Percentiles rank a stretch among this genome's conserved stretches.
These are phyloP conservation scores for Zygosaccharomyces rouxii DNA, from an alignment of 805 yeast genomes.

Conservation along the genomic window DNA sequence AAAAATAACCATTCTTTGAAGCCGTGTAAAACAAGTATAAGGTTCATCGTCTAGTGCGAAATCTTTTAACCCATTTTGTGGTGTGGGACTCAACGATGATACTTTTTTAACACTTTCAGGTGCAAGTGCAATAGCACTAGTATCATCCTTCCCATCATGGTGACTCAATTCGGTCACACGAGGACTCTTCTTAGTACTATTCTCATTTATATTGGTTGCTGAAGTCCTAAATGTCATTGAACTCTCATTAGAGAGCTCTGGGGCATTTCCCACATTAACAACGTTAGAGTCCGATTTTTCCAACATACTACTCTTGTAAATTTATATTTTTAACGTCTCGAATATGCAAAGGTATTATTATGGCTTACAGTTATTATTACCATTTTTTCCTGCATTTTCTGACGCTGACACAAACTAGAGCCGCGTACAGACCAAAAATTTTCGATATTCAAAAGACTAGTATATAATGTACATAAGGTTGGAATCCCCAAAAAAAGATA, in stretches of 20 bases:
- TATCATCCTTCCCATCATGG: not conserved
- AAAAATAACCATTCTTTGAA: constrained; percentile 36
- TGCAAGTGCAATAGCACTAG: constrained; percentile 5
- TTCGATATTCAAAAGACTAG: not conserved
- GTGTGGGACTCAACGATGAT: constrained; percentile 2
- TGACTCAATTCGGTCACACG: not conserved
- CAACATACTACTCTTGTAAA: not conserved
- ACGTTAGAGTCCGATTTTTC: not conserved
- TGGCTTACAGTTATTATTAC: not conserved
- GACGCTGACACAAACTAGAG: constrained; percentile 6
- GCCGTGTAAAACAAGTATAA: constrained; percentile 36
- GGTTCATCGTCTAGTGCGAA: constrained; percentile 4
- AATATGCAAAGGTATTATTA: not conserved
- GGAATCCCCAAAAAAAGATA: not conserved
- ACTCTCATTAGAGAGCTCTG: constrained; percentile 2
- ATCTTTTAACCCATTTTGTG: constrained; percentile 3
- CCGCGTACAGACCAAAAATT: constrained; percentile 1
- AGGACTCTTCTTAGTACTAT: not conserved
- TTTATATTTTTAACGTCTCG: not conserved
- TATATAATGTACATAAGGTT: constrained; percentile 2
- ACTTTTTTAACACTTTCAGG: constrained; percentile 4
- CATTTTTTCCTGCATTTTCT: not conserved
- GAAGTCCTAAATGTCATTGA: constrained; percentile 1
- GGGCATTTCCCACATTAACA: not conserved
- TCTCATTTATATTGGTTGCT: not conserved